These are phyloP conservation scores for Cystobasidiaceae sp. DNA, from an alignment of 1,284 basidiomycete species.

Conservation along the genomic window DNA sequence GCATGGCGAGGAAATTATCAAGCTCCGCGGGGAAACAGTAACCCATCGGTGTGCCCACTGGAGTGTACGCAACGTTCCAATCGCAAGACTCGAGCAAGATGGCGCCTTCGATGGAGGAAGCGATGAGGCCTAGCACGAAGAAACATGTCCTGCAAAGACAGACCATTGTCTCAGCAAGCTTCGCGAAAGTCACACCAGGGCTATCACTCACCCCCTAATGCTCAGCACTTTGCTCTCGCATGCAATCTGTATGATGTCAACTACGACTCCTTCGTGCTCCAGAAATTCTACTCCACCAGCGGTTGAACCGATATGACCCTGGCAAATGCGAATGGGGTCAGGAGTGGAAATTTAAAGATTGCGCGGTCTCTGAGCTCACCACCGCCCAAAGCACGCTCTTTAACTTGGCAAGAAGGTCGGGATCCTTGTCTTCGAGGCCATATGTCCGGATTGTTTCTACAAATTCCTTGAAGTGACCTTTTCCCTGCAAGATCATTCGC, in stretches of 20 bases:
- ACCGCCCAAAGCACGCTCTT: conserved; percentile 97
- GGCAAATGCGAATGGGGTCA: not conserved
- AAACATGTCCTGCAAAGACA: conserved; percentile 79
- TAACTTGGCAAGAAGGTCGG: conserved; percentile 74
- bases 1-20: conserved; percentile 69
- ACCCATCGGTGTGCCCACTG: conserved; percentile 81
- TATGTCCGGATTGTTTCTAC: conserved; percentile 79
- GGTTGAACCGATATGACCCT: conserved; percentile 92
- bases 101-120: conserved; percentile 65
- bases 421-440: conserved; percentile 74
- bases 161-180: not conserved
- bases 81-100: conserved; percentile 82
- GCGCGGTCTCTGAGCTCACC: conserved; percentile 53
- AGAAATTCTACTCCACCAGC: conserved; percentile 86
- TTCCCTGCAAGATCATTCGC: conserved; percentile 79
- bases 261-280: conserved; percentile 89
- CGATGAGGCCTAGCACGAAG: conserved; percentile 82
- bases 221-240: conserved; percentile 83
- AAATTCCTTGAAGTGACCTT: conserved; percentile 86
- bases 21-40: conserved; percentile 81
- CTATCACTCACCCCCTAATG: conserved; percentile 70
- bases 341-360: conserved; percentile 13
- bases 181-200: too few relatives aligned
- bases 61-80: conserved; percentile 70
- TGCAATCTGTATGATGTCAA: conserved; percentile 82